Base-by-base conservation (phyloP, 2,329 filamentous ascomycete species). In the Aureobasidium sp. region DNA sequence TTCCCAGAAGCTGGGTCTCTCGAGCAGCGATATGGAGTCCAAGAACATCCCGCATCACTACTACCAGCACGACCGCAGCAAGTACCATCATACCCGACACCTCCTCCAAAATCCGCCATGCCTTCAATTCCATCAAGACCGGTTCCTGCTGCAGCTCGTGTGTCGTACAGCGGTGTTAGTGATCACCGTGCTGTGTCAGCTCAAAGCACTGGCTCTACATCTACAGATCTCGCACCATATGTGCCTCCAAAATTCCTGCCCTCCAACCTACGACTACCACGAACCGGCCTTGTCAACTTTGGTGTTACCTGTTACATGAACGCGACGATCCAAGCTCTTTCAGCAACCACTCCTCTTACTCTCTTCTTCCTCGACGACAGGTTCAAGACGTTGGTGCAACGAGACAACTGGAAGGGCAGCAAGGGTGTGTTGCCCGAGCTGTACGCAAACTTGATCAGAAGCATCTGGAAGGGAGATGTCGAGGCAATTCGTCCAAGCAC, bases 261-360 rank as follows among this genome's bases (percentile, higher is more conserved):
- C 4, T 72, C 74, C 25, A 74, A 77, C 38, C 61, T 72, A 17
- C 73, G 75, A 29, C 77, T 84, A 66, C 81, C 85, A n/a, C 77
- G 78, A 37, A 88, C 89, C 11, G 92, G 93, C 0, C 79, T 96
- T 13, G 77, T 84, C 61, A 96, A 96, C 67, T 89, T 90, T 42
- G 84, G 85, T 1, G 86, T 88, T 49, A 92, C 88, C 65, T 96
- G 93, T 71, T 96, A 96, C 70, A 91, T 94, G 79, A 96, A 96
- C 73, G 87, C 90, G n/a, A 86, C 87, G 0, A 78, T 97, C 27
- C 93, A 97, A 73, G 88, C 88, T 62, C 76, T 96, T 19, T 88
- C 89, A 61, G 87, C 86, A 1, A 93, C 91, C 0, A 75, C 80
- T 9, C 77, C 79, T 19, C 73, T 87, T 43, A 83, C 81, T 69